phyloP scores from a whole-genome alignment of 352 stramenopile genomes.

The Phytophthora palmivora region DNA sequence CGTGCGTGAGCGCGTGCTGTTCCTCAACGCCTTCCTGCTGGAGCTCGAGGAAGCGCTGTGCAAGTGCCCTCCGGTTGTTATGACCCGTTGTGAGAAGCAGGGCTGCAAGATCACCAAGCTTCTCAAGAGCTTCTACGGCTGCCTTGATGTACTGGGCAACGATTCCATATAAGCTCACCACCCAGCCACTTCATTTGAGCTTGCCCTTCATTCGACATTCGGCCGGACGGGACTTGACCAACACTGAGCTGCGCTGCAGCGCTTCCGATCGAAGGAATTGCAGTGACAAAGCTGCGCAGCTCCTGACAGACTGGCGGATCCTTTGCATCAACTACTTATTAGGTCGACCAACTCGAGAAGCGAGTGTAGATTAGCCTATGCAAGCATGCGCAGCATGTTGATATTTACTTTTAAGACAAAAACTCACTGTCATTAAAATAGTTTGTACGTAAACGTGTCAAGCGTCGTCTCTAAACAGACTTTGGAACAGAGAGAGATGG shows the following conservation, averaged over 20 bases:
- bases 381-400: conserved; percentile 25
- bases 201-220: conserved; percentile 6
- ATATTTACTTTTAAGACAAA: conserved; percentile 36
- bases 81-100: conserved; percentile 80
- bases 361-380: conserved; percentile 24
- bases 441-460: conserved; percentile 1
- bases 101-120: conserved; percentile 87
- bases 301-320: conserved; percentile 1
- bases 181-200: neutral
- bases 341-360: conserved; percentile 23
- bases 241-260: conserved; percentile 11
- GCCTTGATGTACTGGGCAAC: conserved; percentile 52
- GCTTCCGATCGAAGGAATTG: conserved; percentile 50
- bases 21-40: conserved; percentile 84
- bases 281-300: conserved; percentile 10
- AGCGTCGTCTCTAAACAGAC: conserved; percentile 15
- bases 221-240: conserved; percentile 1
- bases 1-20: conserved; percentile 78
- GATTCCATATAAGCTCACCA: conserved; percentile 49
- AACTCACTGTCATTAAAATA: neutral
- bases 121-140: conserved; percentile 89
- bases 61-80: conserved; percentile 79
- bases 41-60: conserved; percentile 76
- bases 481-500: conserved; percentile 35
- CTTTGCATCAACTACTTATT: conserved; percentile 32